Evolutionary conservation across 2,329 filamentous ascomycete genomes (phyloP).

Genomic region (Beauveria asiatica): DNA sequence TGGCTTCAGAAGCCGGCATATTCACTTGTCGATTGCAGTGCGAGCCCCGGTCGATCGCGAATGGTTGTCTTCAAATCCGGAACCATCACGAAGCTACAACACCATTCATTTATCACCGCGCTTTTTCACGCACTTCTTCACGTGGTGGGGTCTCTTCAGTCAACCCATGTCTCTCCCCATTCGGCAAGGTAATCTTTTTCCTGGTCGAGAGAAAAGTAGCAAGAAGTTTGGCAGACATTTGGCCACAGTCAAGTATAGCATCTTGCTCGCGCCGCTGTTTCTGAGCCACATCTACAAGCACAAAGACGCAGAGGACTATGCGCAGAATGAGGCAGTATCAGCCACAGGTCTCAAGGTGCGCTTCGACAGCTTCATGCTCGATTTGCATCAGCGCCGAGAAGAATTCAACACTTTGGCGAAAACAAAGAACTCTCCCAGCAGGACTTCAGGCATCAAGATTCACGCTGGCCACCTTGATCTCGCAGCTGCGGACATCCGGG

Average conservation of each 20-base stretch:
- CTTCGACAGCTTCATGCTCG: slow-evolving; percentile 94
- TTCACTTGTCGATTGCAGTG: slow-evolving; percentile 89
- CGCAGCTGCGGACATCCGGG: slow-evolving; percentile 82
- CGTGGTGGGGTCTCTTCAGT: slow-evolving; percentile 95
- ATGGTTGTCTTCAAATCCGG: slow-evolving; percentile 68
- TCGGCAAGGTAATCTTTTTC: slow-evolving; percentile 85
- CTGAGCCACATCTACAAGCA: slow-evolving; percentile 98
- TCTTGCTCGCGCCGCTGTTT: slow-evolving; percentile 85
- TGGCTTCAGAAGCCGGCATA: slow-evolving; percentile 94
- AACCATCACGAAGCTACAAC: slow-evolving; percentile 86
- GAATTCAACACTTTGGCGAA: slow-evolving; percentile 79
- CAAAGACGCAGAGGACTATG: slow-evolving; percentile 84
- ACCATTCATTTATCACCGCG: slow-evolving; percentile 88
- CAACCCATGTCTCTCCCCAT: slow-evolving; percentile 91
- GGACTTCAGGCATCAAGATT: slow-evolving; percentile 89
- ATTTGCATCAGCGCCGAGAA: slow-evolving; percentile 88
- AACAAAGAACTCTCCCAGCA: slow-evolving; percentile 65
- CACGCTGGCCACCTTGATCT: slow-evolving; percentile 91
- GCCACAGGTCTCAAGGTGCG: slow-evolving; percentile 95
- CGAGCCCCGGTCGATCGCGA: slow-evolving; percentile 79
- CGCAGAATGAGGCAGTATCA: slow-evolving; percentile 60
- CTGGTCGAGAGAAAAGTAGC: slow-evolving; percentile 87
- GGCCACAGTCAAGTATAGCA: slow-evolving; percentile 97
- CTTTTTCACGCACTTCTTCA: slow-evolving; percentile 97
- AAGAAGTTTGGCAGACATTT: slow-evolving; percentile 97